phyloP scores from a whole-genome alignment of 176 grass and related monocot species.

The Rhipidocladum racemiflorum region DNA sequence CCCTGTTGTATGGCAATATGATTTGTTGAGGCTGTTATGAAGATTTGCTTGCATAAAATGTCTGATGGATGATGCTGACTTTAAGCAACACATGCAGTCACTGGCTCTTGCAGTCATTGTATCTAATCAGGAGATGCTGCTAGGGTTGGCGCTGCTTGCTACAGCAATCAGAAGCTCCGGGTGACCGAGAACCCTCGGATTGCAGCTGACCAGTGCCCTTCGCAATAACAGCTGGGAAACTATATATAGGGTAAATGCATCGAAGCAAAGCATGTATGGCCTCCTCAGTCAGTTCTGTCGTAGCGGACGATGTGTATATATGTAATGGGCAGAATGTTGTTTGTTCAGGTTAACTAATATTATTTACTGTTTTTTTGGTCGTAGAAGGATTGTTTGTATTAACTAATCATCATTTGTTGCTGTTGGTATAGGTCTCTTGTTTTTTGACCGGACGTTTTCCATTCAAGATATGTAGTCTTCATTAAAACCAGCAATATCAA shows the following conservation, averaged over 20 bases:
- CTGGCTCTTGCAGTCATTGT: constrained; percentile 29
- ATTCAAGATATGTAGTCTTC: constrained; percentile 34
- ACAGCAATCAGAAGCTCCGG: constrained; percentile 9
- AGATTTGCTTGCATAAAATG: background rate
- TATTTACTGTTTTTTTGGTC: background rate
- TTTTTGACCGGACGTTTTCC: background rate
- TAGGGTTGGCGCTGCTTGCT: constrained; percentile 11
- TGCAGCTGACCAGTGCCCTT: background rate
- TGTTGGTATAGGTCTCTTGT: constrained; percentile 36
- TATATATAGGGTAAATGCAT: constrained; percentile 38
- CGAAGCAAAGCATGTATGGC: constrained; percentile 34
- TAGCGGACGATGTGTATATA: constrained; percentile 45
- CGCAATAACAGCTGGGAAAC: constrained; percentile 41
- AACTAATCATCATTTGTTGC: constrained; percentile 42
- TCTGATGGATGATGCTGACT: background rate
- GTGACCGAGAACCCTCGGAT: background rate
- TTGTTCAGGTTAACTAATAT: constrained; percentile 25
- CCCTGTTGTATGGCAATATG: background rate
- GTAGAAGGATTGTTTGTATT: constrained; percentile 9
- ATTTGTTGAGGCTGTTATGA: background rate
- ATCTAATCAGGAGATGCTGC: constrained; percentile 29
- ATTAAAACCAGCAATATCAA: constrained; percentile 1
- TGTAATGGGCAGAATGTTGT: constrained; percentile 41
- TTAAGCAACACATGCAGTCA: background rate
- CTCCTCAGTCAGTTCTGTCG: constrained; percentile 19